phyloP scores from a whole-genome alignment of 2,329 filamentous ascomycete genomes.

The Dothideomycetidae sp. region DNA sequence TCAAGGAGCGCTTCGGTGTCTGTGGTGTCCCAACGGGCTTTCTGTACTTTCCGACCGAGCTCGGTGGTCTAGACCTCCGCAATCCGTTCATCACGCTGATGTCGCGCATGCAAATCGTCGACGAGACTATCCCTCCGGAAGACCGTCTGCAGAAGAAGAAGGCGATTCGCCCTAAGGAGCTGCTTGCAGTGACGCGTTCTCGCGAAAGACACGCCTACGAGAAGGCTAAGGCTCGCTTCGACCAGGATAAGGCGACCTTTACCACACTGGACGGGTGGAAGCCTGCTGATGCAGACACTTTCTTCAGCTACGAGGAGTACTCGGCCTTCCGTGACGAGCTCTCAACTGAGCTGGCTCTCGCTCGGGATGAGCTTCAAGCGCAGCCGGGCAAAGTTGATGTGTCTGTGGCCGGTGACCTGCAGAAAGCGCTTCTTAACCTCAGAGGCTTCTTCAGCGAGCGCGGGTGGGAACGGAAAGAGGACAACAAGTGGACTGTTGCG shows the following conservation, averaged over 20 bases:
- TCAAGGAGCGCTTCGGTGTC: conserved; percentile 36
- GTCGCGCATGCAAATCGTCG: conserved; percentile 31
- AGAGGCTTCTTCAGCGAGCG: conserved; percentile 9
- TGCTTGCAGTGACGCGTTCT: background rate
- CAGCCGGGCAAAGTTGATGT: conserved; percentile 19
- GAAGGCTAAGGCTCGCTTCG: conserved; percentile 19
- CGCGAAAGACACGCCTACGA: conserved; percentile 24
- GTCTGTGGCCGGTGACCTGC: conserved; percentile 17
- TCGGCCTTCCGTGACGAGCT: conserved; percentile 28
- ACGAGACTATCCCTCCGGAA: conserved; percentile 16
- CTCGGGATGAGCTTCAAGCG: conserved; percentile 26
- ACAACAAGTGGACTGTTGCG: conserved; percentile 34
- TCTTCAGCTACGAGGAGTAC: conserved; percentile 34
- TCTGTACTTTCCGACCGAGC: conserved; percentile 38
- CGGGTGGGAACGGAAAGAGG: conserved; percentile 18
- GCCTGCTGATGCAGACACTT: conserved; percentile 23
- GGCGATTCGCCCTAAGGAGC: background rate
- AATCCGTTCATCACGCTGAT: conserved; percentile 38
- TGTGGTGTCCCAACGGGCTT: conserved; percentile 7
- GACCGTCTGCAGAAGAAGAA: conserved; percentile 17
- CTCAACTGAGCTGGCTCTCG: conserved; percentile 19
- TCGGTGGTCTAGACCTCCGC: conserved; percentile 36
- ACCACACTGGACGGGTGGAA: conserved; percentile 12
- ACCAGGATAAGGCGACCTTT: conserved; percentile 14
- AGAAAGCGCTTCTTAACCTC: conserved; percentile 13